phyloP scores from a whole-genome alignment of 148 eudicot species.

The Tetragonia tetragonoides region DNA sequence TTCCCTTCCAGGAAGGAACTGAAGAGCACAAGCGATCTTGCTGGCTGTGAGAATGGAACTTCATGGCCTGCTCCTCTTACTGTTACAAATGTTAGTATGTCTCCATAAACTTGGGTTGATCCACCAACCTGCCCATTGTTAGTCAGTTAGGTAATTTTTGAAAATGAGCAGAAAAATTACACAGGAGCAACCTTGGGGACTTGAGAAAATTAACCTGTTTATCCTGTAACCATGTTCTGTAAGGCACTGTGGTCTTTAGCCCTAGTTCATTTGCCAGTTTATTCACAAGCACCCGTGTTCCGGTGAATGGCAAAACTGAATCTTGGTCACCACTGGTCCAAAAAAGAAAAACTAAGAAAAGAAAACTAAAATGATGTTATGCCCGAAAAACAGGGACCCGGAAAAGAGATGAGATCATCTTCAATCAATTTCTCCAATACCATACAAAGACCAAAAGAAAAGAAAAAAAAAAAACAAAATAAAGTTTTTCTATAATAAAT shows the following conservation, averaged over 20 bases:
- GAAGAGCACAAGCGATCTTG: slow-evolving; percentile 59
- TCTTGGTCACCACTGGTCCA: slow-evolving; percentile 58
- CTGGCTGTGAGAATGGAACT: slow-evolving; percentile 73
- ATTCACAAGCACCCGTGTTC: slow-evolving; percentile 47
- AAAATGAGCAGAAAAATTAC: too few species aligned
- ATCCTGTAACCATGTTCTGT: slow-evolving; percentile 57
- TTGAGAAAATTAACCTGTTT: slow-evolving; percentile 49
- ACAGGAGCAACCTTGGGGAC: too few species aligned
- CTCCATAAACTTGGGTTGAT: slow-evolving; percentile 64
- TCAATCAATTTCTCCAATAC: too few species aligned
- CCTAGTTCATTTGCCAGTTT: slow-evolving; percentile 48
- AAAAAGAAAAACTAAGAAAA: background rate
- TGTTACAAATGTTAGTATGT: slow-evolving; percentile 61
- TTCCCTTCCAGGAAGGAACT: slow-evolving; percentile 49
- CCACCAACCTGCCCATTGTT: slow-evolving; percentile 55
- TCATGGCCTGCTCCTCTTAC: slow-evolving; percentile 74
- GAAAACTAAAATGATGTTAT: too few species aligned
- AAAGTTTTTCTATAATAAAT: too few species aligned
- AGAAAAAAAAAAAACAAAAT: too few species aligned
- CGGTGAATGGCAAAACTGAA: slow-evolving; percentile 56
- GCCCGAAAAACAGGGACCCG: too few species aligned
- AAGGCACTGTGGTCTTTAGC: slow-evolving; percentile 50
- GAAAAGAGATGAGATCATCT: too few species aligned
- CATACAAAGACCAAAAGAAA: too few species aligned
- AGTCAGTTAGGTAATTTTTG: too few species aligned